Percentiles rank a stretch among this genome's conserved stretches.
Evolutionary conservation across 2,329 filamentous ascomycete species (phyloP).

Genomic region (Calonectria pauciramosa): DNA sequence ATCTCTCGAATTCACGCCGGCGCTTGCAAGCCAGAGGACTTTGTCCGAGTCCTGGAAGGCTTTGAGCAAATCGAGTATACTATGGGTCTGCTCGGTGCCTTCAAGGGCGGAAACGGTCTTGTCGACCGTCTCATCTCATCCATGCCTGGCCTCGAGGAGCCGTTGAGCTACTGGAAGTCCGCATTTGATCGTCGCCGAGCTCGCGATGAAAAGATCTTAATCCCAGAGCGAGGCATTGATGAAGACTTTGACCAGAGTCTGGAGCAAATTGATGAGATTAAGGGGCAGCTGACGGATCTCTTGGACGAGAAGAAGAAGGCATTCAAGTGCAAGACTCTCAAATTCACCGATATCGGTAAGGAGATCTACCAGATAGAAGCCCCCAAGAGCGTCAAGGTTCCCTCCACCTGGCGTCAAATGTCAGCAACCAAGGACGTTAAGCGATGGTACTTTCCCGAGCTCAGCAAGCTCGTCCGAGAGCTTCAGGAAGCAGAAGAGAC

Average conservation of each 20-base stretch:
- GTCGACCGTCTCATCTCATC: conserved; percentile 85
- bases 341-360: conserved; percentile 90
- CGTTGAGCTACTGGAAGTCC: conserved; percentile 87
- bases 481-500: conserved; percentile 95
- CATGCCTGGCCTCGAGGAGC: conserved; percentile 86
- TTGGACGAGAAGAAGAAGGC: conserved; percentile 79
- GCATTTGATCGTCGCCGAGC: conserved; percentile 90
- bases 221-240: conserved; percentile 89
- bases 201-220: conserved; percentile 82
- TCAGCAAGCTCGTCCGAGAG: conserved; percentile 85
- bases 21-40: conserved; percentile 91
- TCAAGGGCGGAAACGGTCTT: conserved; percentile 83
- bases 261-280: conserved; percentile 80
- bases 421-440: conserved; percentile 92
- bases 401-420: conserved; percentile 94
- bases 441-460: conserved; percentile 91
- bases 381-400: conserved; percentile 87
- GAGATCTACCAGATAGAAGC: conserved; percentile 97
- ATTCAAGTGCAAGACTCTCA: conserved; percentile 79
- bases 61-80: conserved; percentile 99
- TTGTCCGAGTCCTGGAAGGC: conserved; percentile 92
- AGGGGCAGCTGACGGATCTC: conserved; percentile 78
- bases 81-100: conserved; percentile 81
- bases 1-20: conserved; percentile 96
- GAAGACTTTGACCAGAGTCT: conserved; percentile 92